Base-by-base conservation (phyloP, 2,329 filamentous ascomycete species). In the Penicillium sp. region DNA sequence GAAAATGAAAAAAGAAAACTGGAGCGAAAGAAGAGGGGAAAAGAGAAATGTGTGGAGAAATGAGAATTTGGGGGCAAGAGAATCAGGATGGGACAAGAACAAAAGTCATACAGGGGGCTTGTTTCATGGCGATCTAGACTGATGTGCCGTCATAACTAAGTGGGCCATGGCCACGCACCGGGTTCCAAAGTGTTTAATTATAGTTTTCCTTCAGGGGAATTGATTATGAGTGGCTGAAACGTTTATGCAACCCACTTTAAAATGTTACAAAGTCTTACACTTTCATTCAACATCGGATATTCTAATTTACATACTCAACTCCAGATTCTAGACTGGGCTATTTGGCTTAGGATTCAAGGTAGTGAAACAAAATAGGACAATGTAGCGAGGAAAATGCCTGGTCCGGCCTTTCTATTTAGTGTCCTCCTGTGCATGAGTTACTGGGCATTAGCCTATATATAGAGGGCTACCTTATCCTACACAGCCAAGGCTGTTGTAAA, bases 101-200 rank as follows among this genome's bases (percentile, higher is more conserved):
- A 36, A 39, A 47, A 16, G 24, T 20, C 39, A 38, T 34, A 42
- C 39, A 39, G 46, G 44, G 49, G 47, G 36, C 46, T 28, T 32
- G 49, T 55, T 58, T 58, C 52, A 53, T 44, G 27, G 13, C n/a
- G 39, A 23, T 37, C 35, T 37, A 37, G 35, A 37, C 35, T 37
- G 35, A 24, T 13, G 11, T n/a, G 13, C 20, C 13, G 18, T 24
- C 10, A 4, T 23, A 32, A 32, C 34, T 23, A 37, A 37, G 35
- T 37, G 35, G 35, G 14, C 11, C 11, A 8, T 20, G 22, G 34
- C 14, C 31, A 18, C 31, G 14, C 6, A n/a, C n/a, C n/a, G 29
- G 14, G 29, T 32, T 9, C 29, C 29, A 16, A 9, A 16, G 8
- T 4, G 18, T 11, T 23, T 24, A 32, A 37, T 37, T 37, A 24